These are phyloP conservation scores for Actinomucor elegans DNA, from an alignment of 371 early-diverging fungal genomes.

Conservation along the genomic window DNA sequence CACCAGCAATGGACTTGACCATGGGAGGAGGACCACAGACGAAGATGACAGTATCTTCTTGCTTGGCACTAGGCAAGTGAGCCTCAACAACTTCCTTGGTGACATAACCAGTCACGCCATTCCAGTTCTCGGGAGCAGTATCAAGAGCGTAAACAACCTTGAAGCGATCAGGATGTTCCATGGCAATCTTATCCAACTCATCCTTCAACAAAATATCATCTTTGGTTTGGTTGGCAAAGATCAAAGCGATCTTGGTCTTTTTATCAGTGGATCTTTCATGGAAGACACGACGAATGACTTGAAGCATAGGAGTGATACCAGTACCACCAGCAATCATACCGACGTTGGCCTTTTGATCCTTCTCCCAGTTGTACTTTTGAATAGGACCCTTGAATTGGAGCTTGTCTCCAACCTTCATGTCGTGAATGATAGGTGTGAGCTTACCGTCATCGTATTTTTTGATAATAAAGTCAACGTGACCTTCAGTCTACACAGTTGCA, in stretches of 20 bases:
- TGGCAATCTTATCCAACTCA: slow-evolving; percentile 72
- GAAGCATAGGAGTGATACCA: slow-evolving; percentile 93
- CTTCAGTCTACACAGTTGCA: slow-evolving; percentile 42
- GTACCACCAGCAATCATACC: slow-evolving; percentile 91
- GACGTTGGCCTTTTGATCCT: slow-evolving; percentile 75
- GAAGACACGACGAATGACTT: slow-evolving; percentile 72
- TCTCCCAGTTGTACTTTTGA: slow-evolving; percentile 76
- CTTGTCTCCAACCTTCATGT: slow-evolving; percentile 79
- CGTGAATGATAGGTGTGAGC: slow-evolving; percentile 78
- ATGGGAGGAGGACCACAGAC: slow-evolving; percentile 91
- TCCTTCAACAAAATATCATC: slow-evolving; percentile 84
- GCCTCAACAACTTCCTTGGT: slow-evolving; percentile 67
- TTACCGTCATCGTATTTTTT: slow-evolving; percentile 75
- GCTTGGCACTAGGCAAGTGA: slow-evolving; percentile 60
- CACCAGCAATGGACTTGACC: slow-evolving; percentile 81
- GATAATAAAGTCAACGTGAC: slow-evolving; percentile 87
- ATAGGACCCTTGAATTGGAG: slow-evolving; percentile 93
- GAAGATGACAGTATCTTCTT: slow-evolving; percentile 64
- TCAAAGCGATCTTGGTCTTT: slow-evolving; percentile 81
- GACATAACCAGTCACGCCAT: slow-evolving; percentile 70
- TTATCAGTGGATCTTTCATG: slow-evolving; percentile 64
- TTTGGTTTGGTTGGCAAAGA: slow-evolving; percentile 87
- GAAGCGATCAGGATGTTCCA: slow-evolving; percentile 75
- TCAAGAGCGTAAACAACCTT: slow-evolving; percentile 84
- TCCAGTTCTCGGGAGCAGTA: slow-evolving; percentile 66